A percentile compares a stretch with the other conserved stretches of the same genome.
These are phyloP conservation scores for Xerocomellus chrysenteron DNA, from an alignment of 768 basidiomycete genomes.

Conservation along the genomic window DNA sequence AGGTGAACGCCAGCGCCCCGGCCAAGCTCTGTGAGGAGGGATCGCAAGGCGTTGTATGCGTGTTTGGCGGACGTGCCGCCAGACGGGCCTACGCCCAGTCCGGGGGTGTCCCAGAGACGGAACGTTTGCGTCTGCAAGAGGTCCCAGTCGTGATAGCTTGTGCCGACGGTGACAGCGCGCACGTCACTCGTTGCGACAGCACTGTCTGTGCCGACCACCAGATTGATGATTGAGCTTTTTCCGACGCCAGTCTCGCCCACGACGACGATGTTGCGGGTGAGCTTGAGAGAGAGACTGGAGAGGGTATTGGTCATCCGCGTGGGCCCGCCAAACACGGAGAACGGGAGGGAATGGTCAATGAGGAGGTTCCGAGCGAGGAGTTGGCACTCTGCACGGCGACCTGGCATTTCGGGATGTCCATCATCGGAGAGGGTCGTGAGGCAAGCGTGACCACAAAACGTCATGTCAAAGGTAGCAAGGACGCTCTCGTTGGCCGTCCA, in stretches of 20 bases:
- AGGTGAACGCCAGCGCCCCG: conserved; percentile 19
- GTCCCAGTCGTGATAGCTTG: conserved; percentile 25
- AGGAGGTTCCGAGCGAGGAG: conserved; percentile 22
- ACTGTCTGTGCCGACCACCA: conserved; percentile 15
- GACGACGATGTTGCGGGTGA: conserved; percentile 33
- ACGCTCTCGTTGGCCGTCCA: conserved; percentile 1
- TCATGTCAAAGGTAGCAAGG: neutral
- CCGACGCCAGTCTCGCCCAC: conserved; percentile 40
- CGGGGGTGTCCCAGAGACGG: conserved; percentile 28
- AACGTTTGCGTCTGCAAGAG: conserved; percentile 21
- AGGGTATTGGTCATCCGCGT: neutral
- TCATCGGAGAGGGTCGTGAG: conserved; percentile 13
- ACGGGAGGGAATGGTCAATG: conserved; percentile 21
- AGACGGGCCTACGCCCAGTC: conserved; percentile 13
- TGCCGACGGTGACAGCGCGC: conserved; percentile 17
- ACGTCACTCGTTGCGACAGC: conserved; percentile 17
- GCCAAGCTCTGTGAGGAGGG: conserved; percentile 24
- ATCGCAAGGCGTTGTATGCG: conserved; percentile 18
- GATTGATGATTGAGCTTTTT: conserved; percentile 24
- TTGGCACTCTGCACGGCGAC: conserved; percentile 17
- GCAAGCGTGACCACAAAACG: too few species aligned
- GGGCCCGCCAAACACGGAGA: neutral
- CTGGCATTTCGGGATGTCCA: conserved; percentile 10
- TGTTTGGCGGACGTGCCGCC: conserved; percentile 10
- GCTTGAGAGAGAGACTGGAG: conserved; percentile 17